These are phyloP conservation scores for Amphicarpaea edgeworthii DNA, from an alignment of 306 rosid genomes.

Conservation along the genomic window DNA sequence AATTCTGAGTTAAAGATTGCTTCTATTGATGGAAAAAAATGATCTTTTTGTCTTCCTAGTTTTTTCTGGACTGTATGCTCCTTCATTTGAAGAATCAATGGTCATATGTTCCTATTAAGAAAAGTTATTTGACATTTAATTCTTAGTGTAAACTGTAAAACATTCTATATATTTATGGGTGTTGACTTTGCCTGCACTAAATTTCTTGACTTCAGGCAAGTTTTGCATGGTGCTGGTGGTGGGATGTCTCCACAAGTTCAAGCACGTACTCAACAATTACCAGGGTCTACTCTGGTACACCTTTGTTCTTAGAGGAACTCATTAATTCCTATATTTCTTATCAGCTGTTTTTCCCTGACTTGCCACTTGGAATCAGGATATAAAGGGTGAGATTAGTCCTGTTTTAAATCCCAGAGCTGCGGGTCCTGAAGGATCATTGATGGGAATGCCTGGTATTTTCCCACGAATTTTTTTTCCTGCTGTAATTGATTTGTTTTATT, in stretches of 20 bases:
- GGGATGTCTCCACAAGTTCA: conserved; percentile 97
- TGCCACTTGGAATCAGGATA: conserved; percentile 66
- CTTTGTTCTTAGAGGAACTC: conserved; percentile 31
- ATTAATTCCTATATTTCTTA: conserved; percentile 36
- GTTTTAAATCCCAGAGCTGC: conserved; percentile 92
- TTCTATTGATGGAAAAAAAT: not conserved
- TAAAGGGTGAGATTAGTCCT: conserved; percentile 90
- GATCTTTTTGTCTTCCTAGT: conserved; percentile 6
- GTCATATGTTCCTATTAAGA: not conserved
- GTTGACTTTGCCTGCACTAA: conserved; percentile 40
- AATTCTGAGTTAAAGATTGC: conserved; percentile 19
- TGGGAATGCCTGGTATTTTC: conserved; percentile 85
- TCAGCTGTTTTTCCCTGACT: conserved; percentile 47
- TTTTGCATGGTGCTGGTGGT: conserved; percentile 83
- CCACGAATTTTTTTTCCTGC: not conserved
- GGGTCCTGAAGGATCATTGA: conserved; percentile 89
- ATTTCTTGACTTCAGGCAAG: conserved; percentile 75
- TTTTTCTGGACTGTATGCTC: conserved; percentile 16
- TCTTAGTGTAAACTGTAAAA: conserved; percentile 31
- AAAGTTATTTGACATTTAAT: conserved; percentile 1
- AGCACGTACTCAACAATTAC: conserved; percentile 84
- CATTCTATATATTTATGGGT: conserved; percentile 33
- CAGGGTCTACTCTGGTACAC: conserved; percentile 86
- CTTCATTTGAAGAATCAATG: conserved; percentile 30
- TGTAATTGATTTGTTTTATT: conserved; percentile 11